A percentile compares a stretch with the other conserved stretches of the same genome.
These are phyloP conservation scores for Akebia trifoliata DNA, from an alignment of 164 flowering plant genomes.

Conservation along the genomic window DNA sequence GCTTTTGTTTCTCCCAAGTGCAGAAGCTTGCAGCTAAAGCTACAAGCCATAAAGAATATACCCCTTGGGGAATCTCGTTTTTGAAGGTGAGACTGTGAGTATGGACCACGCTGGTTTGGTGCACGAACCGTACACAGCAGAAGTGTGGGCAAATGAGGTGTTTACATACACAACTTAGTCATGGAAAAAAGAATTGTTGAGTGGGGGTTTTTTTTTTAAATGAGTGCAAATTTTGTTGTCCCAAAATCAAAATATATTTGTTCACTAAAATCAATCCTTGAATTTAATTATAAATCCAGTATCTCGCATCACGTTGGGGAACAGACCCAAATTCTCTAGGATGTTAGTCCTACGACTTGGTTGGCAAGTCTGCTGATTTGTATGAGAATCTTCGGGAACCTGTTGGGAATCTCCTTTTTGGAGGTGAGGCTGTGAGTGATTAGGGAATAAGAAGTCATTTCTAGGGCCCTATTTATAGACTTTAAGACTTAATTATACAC, in stretches of 20 bases:
- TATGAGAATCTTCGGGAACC: slow-evolving; percentile 74
- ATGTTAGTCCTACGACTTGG: slow-evolving; percentile 72
- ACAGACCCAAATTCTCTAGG: slow-evolving; percentile 77
- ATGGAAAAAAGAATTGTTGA: no score
- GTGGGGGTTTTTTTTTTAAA: no score
- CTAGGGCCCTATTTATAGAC: no score
- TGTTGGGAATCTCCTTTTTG: slow-evolving; percentile 70
- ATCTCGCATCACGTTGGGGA: slow-evolving; percentile 87
- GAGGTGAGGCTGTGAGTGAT: slow-evolving; percentile 93
- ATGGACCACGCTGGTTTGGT: slow-evolving; percentile 83
- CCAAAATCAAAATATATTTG: neutral
- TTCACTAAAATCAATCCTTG: no score
- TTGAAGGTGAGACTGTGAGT: slow-evolving; percentile 90
- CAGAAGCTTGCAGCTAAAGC: no score
- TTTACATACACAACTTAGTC: no score
- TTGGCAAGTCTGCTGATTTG: slow-evolving; percentile 66
- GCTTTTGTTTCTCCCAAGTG: no score
- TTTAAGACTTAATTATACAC: no score
- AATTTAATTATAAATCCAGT: slow-evolving; percentile 47
- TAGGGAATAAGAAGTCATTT: no score
- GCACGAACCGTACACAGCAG: slow-evolving; percentile 81
- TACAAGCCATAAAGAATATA: no score
- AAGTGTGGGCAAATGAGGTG: slow-evolving; percentile 60
- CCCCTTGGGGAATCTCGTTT: slow-evolving; percentile 67
- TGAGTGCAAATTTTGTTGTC: no score